Evolutionary conservation across 371 early-diverging fungal species (phyloP).

Genomic region (Mucor racemosus): DNA sequence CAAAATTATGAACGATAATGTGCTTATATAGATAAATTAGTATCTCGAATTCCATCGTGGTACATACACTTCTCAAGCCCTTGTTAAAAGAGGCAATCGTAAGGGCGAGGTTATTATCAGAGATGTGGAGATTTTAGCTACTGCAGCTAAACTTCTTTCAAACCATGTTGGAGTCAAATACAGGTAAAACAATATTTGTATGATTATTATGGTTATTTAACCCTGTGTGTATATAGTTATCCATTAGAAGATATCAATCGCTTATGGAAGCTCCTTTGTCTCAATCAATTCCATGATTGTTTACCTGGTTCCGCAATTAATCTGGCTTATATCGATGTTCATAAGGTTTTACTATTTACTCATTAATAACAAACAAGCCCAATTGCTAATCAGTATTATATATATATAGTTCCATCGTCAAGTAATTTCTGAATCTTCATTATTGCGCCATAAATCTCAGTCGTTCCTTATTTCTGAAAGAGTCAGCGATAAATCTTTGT

Average conservation of each 20-base stretch:
- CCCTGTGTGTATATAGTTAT: constrained; percentile 44
- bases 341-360: constrained; percentile 44
- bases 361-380: background rate
- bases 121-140: constrained; percentile 79
- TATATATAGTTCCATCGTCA: constrained; percentile 44
- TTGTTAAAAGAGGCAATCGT: constrained; percentile 86
- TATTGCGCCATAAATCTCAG: constrained; percentile 44
- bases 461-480: constrained; percentile 20
- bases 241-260: constrained; percentile 75
- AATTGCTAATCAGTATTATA: background rate
- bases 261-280: constrained; percentile 90
- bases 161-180: constrained; percentile 16
- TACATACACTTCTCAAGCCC: constrained; percentile 94
- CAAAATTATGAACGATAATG: background rate
- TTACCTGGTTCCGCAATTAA: constrained; percentile 93
- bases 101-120: constrained; percentile 83
- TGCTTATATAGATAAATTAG: constrained; percentile 10
- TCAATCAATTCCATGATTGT: constrained; percentile 98
- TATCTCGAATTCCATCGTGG: constrained; percentile 95
- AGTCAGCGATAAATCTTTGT: too few species aligned
- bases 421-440: constrained; percentile 38
- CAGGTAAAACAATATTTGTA: background rate
- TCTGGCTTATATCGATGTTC: constrained; percentile 87
- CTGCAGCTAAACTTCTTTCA: constrained; percentile 38
- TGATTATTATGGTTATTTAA: too few species aligned